Conservation (phyloP, 2,329 filamentous ascomycete species). For the Gnomoniopsis sp. region DNA sequence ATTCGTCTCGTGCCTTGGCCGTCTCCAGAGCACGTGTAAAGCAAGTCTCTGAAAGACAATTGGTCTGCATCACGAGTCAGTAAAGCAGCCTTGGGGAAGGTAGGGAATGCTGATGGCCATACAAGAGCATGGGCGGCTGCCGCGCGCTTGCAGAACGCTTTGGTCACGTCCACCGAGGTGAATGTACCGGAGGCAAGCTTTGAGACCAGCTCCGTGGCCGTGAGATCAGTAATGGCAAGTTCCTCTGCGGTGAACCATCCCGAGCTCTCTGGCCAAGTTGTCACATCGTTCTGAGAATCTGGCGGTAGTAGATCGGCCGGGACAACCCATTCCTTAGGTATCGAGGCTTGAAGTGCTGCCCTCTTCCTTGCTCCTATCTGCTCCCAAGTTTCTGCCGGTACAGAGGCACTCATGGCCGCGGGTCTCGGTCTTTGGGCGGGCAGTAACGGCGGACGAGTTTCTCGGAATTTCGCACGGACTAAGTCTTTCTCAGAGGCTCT, state of each 20-base stretch:
- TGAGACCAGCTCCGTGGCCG: conserved; percentile 31
- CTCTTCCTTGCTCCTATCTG: conserved; percentile 40
- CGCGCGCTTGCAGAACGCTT: conserved; percentile 37
- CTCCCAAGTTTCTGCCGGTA: conserved; percentile 33
- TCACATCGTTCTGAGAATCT: conserved; percentile 52
- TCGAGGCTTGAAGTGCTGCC: conserved; percentile 39
- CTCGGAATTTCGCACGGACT: not conserved
- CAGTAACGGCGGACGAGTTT: not conserved
- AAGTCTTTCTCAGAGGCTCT: not conserved
- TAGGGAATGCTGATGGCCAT: not conserved
- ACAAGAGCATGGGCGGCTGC: conserved; percentile 35
- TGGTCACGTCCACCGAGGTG: conserved; percentile 32
- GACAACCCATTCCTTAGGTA: conserved; percentile 57
- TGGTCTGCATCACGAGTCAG: conserved; percentile 30
- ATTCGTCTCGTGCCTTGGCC: conserved; percentile 47
- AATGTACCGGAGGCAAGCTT: conserved; percentile 35
- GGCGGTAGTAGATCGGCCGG: conserved; percentile 51
- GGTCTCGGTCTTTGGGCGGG: not conserved
- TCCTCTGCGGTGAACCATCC: conserved; percentile 54
- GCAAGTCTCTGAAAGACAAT: conserved; percentile 50
- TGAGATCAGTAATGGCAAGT: conserved; percentile 34
- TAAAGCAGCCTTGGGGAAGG: not conserved
- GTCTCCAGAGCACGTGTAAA: conserved; percentile 40
- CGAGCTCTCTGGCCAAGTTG: conserved; percentile 50
- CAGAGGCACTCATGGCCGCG: not conserved